Percentiles rank a stretch among this genome's conserved stretches.
Conservation (phyloP, 352 stramenopile genomes). For the Blastocystis sp. region DNA sequence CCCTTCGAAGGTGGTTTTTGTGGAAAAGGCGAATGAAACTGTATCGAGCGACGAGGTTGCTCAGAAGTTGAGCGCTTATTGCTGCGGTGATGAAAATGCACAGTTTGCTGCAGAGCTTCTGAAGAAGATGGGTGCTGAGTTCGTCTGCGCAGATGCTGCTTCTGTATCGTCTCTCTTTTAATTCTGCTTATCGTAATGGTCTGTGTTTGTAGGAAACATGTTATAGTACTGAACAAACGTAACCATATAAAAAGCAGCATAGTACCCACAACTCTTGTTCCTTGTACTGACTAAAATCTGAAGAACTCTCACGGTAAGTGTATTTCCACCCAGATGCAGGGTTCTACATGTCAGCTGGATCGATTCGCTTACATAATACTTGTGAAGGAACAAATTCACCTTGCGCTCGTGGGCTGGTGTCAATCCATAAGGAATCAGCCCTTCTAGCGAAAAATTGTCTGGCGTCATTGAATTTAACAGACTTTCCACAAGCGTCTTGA, state of each 20-base stretch:
- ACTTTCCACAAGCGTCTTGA: not conserved
- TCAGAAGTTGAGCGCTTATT: not conserved
- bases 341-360: not conserved
- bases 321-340: not conserved
- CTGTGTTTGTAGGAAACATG: slow-evolving; percentile 30
- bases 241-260: not conserved
- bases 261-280: slow-evolving; percentile 7
- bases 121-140: slow-evolving; percentile 36
- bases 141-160: not conserved
- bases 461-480: not conserved
- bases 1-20: slow-evolving; percentile 11
- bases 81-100: not conserved
- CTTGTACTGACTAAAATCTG: not conserved
- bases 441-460: not conserved
- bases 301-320: not conserved
- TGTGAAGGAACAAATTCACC: not conserved
- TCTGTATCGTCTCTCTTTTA: slow-evolving; percentile 29
- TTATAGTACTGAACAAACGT: not conserved
- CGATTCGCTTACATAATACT: not conserved
- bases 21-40: not conserved
- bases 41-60: not conserved
- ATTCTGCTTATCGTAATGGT: not conserved
- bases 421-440: not conserved
- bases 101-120: slow-evolving; percentile 4
- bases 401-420: not conserved